These are phyloP conservation scores for Ephemerocybe angulata DNA, from an alignment of 768 basidiomycete species.

Conservation along the genomic window DNA sequence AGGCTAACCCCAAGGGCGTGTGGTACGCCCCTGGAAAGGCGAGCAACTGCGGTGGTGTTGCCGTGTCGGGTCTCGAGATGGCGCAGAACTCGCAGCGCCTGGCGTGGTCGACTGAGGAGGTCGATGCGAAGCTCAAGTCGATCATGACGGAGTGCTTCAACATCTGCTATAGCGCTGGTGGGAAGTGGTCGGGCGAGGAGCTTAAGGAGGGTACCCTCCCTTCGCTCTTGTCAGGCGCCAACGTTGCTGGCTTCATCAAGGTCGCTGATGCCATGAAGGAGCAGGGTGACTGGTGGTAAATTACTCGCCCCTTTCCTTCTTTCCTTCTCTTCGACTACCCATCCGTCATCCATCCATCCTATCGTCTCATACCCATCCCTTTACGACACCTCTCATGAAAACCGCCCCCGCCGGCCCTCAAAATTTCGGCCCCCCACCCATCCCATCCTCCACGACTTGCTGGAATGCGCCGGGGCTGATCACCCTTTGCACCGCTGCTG, in stretches of 20 bases:
- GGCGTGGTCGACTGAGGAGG: constrained; percentile 58
- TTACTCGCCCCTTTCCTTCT: not conserved
- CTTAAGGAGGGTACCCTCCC: constrained; percentile 38
- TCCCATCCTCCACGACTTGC: too few relatives aligned
- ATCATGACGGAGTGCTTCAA: constrained; percentile 69
- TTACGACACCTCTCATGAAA: too few relatives aligned
- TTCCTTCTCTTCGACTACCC: not conserved
- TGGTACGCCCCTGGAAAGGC: constrained; percentile 77
- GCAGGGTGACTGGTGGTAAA: constrained; percentile 77
- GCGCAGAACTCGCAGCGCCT: constrained; percentile 71
- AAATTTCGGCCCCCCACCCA: too few relatives aligned
- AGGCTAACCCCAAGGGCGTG: constrained; percentile 41
- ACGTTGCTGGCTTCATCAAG: constrained; percentile 71
- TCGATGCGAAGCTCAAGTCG: constrained; percentile 63
- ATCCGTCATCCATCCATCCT: not conserved
- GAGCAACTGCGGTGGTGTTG: constrained; percentile 71
- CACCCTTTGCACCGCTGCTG: too few relatives aligned
- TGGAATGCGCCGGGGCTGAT: too few relatives aligned
- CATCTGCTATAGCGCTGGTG: constrained; percentile 54
- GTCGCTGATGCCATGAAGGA: constrained; percentile 70
- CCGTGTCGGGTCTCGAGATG: constrained; percentile 77
- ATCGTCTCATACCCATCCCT: too few relatives aligned
- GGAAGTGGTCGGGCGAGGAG: constrained; percentile 53
- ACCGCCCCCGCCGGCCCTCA: too few relatives aligned
- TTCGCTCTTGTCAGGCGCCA: constrained; percentile 60